These are phyloP conservation scores for Cyclostephanos invisitatus DNA, from an alignment of 108 stramenopile species.

Conservation along the genomic window DNA sequence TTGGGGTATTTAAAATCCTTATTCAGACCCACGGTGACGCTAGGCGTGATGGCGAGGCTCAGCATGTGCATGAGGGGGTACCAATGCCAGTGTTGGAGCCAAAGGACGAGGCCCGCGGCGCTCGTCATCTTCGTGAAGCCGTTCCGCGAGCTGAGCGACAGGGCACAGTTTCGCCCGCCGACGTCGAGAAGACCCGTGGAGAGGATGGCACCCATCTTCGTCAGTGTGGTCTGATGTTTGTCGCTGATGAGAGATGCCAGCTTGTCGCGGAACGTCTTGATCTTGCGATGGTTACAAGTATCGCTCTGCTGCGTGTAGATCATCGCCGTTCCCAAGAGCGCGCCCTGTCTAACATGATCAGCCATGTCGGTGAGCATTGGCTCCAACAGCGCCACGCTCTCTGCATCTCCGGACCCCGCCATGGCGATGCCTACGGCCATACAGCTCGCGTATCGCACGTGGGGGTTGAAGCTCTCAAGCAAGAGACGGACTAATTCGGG, in stretches of 20 bases:
- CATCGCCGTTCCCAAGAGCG: constrained; percentile 95
- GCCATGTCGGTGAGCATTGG: constrained; percentile 99
- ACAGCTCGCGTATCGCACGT: constrained; percentile 98
- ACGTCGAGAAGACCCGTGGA: constrained; percentile 98
- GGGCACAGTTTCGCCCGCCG: constrained; percentile 94
- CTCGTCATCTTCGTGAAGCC: constrained; percentile 96
- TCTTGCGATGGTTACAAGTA: constrained; percentile 72
- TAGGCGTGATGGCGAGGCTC: constrained; percentile 94
- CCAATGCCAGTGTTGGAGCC: constrained; percentile 99
- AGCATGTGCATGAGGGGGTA: constrained; percentile 98
- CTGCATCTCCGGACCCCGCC: constrained; percentile 93
- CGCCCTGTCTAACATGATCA: constrained; percentile 98
- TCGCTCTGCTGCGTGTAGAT: constrained; percentile 98
- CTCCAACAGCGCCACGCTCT: constrained; percentile 94
- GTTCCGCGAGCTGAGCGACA: constrained; percentile 85
- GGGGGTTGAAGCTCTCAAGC: constrained; percentile 98
- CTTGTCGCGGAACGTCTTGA: constrained; percentile 89
- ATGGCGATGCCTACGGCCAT: constrained; percentile 99
- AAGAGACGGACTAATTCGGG: constrained; percentile 91
- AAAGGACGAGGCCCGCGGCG: constrained; percentile 93
- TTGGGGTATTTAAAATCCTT: constrained; percentile 95
- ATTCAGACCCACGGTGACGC: constrained; percentile 95
- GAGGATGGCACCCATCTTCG: constrained; percentile 99
- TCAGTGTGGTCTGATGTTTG: constrained; percentile 93
- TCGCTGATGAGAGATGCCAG: constrained; percentile 74